Evolutionary conservation across 1,284 basidiomycete species (phyloP).

Genomic region (Irpex lacteus): DNA sequence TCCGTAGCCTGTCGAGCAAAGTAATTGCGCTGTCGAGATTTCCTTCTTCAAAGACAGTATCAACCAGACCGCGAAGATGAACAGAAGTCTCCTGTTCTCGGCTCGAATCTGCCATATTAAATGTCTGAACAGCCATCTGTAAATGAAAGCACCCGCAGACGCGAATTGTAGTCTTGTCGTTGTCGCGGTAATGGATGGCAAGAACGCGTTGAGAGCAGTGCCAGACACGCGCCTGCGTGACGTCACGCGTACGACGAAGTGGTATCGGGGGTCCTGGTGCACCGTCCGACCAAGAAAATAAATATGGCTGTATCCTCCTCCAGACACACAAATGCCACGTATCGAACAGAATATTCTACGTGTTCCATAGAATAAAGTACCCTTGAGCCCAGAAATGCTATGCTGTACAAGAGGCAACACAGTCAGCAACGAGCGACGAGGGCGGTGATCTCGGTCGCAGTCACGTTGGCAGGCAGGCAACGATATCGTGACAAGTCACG

Average conservation of each 20-base stretch:
- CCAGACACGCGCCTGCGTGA: background rate
- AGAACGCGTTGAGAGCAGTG: background rate
- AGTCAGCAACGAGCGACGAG: background rate
- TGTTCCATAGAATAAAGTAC: background rate
- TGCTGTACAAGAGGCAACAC: background rate
- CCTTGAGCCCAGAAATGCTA: background rate
- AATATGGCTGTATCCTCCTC: no score
- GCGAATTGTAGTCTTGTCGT: background rate
- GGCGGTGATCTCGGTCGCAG: background rate
- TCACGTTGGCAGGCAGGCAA: background rate
- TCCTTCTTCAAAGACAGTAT: conserved; percentile 70
- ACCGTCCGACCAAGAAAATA: no score
- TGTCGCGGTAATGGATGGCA: background rate
- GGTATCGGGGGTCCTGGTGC: background rate
- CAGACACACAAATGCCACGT: background rate
- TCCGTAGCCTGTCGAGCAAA: conserved; percentile 57
- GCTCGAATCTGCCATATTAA: background rate
- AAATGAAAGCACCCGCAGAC: background rate
- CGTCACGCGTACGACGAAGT: background rate
- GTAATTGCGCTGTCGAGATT: conserved; percentile 65
- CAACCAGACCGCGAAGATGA: conserved; percentile 33
- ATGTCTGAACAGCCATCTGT: background rate
- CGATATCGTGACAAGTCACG: background rate
- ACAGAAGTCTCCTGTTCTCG: conserved; percentile 1
- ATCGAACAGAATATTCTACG: background rate